Evolutionary conservation across 1,284 basidiomycete species (phyloP).

Genomic region (Leccinum variabile): DNA sequence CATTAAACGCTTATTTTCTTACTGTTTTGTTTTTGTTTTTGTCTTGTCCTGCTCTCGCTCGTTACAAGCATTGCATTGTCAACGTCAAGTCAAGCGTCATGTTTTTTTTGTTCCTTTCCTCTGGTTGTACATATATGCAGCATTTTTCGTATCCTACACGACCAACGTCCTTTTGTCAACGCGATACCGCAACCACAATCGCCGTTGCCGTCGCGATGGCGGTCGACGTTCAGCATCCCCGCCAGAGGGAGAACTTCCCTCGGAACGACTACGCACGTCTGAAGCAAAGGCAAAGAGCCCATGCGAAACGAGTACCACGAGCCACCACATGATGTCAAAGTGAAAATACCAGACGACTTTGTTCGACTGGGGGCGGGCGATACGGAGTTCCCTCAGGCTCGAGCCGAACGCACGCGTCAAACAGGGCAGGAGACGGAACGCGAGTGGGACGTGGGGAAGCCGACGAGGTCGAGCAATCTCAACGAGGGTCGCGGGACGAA

Average conservation of each 20-base stretch:
- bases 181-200: background rate
- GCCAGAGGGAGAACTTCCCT: background rate
- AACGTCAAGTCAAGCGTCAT: background rate
- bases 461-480: slow-evolving; percentile 20
- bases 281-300: slow-evolving; percentile 26
- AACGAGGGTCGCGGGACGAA: slow-evolving; percentile 37
- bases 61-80: background rate
- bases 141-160: no score
- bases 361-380: slow-evolving; percentile 52
- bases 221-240: slow-evolving; percentile 21
- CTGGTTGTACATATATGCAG: no score
- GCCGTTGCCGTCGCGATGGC: background rate
- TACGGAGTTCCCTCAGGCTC: slow-evolving; percentile 25
- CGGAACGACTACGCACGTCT: slow-evolving; percentile 21
- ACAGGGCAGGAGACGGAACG: slow-evolving; percentile 37
- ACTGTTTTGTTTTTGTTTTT: background rate
- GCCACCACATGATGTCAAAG: slow-evolving; percentile 9
- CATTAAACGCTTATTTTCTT: background rate
- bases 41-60: background rate
- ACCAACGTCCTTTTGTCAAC: no score
- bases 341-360: slow-evolving; percentile 49
- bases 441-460: slow-evolving; percentile 46
- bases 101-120: no score
- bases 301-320: slow-evolving; percentile 8
- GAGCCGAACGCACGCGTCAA: slow-evolving; percentile 23